Conservation (phyloP, 106 monocot species). For the Apostasia shenzhenica region DNA sequence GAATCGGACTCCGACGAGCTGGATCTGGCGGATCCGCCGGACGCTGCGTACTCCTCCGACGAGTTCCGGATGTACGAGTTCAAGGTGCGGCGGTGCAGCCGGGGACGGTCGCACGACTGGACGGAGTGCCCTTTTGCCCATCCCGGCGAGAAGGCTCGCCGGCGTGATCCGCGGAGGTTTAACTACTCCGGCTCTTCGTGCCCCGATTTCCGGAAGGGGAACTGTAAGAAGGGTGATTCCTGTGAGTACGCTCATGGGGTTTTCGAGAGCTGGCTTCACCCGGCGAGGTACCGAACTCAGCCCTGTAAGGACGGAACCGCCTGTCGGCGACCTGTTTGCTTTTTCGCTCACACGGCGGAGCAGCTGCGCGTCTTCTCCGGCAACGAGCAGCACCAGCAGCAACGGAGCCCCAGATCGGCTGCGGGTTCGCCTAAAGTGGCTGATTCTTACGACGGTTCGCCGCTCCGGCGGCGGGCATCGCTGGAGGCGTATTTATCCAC, state of each 20-base stretch:
- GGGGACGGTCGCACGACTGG: constrained; percentile 73
- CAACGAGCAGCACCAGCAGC: constrained; percentile 8
- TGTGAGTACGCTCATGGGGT: constrained; percentile 95
- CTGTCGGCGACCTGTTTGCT: constrained; percentile 59
- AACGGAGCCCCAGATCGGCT: constrained; percentile 13
- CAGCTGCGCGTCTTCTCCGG: constrained; percentile 56
- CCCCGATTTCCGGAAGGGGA: constrained; percentile 78
- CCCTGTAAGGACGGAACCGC: constrained; percentile 90
- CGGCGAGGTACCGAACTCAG: constrained; percentile 84
- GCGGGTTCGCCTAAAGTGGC: not conserved
- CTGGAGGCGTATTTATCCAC: constrained; percentile 24
- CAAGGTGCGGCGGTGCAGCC: constrained; percentile 59
- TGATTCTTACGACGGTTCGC: constrained; percentile 64
- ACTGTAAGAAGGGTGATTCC: constrained; percentile 56
- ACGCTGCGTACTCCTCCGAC: constrained; percentile 39
- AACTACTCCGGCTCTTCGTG: constrained; percentile 81
- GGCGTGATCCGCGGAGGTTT: constrained; percentile 59
- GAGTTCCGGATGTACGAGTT: constrained; percentile 92
- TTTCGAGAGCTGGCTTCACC: constrained; percentile 99
- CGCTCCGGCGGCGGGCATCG: constrained; percentile 22
- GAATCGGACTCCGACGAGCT: not conserved
- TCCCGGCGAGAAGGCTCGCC: constrained; percentile 77
- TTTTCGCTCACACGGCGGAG: constrained; percentile 76
- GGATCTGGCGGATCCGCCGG: constrained; percentile 17
- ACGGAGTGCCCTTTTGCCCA: constrained; percentile 75